These are phyloP conservation scores for Globisporangium paroecandrum DNA, from an alignment of 352 stramenopile genomes.

Conservation along the genomic window DNA sequence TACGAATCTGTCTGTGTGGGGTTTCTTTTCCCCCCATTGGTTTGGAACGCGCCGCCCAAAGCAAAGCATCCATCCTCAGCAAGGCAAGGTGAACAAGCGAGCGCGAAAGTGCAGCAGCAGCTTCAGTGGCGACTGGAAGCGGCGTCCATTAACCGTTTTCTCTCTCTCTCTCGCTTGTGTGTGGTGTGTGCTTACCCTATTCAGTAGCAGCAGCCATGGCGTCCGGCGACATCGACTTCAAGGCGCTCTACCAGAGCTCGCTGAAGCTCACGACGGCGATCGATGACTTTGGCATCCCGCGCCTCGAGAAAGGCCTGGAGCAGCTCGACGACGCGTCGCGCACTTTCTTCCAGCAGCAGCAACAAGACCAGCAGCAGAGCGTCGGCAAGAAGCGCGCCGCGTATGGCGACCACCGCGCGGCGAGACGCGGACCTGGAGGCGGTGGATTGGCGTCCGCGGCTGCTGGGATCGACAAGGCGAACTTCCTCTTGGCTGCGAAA, in stretches of 20 bases:
- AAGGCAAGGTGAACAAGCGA: neutral
- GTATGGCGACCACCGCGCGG: constrained; percentile 13
- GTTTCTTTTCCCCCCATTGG: constrained; percentile 9
- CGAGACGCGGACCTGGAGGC: constrained; percentile 16
- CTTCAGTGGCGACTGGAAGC: neutral
- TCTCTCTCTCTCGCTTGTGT: neutral
- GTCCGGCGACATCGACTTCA: constrained; percentile 68
- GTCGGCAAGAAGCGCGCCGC: constrained; percentile 51
- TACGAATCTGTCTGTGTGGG: neutral
- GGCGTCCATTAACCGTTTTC: neutral
- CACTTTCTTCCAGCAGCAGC: constrained; percentile 40
- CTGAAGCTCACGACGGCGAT: constrained; percentile 81
- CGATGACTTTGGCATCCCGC: constrained; percentile 70
- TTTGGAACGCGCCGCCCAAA: constrained; percentile 4
- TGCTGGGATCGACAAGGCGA: constrained; percentile 58
- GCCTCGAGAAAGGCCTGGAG: constrained; percentile 75
- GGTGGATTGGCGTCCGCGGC: constrained; percentile 20
- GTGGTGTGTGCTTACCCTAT: neutral
- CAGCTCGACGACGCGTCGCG: constrained; percentile 75
- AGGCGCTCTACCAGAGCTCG: constrained; percentile 84
- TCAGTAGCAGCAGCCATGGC: constrained; percentile 6
- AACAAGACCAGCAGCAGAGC: constrained; percentile 14
- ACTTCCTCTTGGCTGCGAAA: constrained; percentile 80
- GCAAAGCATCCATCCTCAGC: constrained; percentile 1
- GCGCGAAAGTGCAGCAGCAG: neutral